Evolutionary conservation across 1,284 basidiomycete species (phyloP), one percentile per base, ranked within the genome.

Genomic region (Puccinia polysora): DNA sequence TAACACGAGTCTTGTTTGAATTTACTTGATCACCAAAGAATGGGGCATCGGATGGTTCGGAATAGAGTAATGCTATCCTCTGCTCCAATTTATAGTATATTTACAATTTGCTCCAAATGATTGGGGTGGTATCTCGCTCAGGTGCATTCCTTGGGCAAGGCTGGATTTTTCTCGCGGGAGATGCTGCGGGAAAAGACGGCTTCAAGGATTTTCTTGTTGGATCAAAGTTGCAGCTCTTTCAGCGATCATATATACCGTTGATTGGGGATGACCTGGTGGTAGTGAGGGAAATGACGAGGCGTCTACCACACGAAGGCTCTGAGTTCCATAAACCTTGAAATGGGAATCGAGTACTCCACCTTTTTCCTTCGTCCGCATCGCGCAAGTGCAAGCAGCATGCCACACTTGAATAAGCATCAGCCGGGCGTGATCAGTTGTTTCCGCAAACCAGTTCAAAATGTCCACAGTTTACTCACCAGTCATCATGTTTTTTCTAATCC

Each of bases 331-430:
- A 60, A 91, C 89, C 77, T 84, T 87, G 74, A 89, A 83, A 73
- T 85, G 84, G 25, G 81, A 81, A 80, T 89, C 88, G 75, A 90
- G 85, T 36, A 90, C 88, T 77, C 89, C 89, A 56, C 88, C 89
- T 78, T 88, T 80, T 74, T 84, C 83, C 58, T 85, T 83, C n/a
- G 88, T 88, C 77, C 89, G 87, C 89, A 89, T 89, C 23, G 88
- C 85, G 49, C 77, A 81, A 73, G 81, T 82, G 75, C 86, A 86
- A 68, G 77, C 76, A 18, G 78, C 78, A 75, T 79, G 78, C 75
- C 78, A 79, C 65, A 78, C 78, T 50, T 76, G 77, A 6, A 23
- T 25, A 2, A n/a, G 15, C n/a, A 40, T 25, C 40, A 45, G n/a
- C 10, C 40, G n/a, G n/a, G n/a, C n/a, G 10, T 45, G 40, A 45